Evolutionary conservation across 2,329 filamentous ascomycete genomes (phyloP).

Genomic region (Talaromyces sp.): DNA sequence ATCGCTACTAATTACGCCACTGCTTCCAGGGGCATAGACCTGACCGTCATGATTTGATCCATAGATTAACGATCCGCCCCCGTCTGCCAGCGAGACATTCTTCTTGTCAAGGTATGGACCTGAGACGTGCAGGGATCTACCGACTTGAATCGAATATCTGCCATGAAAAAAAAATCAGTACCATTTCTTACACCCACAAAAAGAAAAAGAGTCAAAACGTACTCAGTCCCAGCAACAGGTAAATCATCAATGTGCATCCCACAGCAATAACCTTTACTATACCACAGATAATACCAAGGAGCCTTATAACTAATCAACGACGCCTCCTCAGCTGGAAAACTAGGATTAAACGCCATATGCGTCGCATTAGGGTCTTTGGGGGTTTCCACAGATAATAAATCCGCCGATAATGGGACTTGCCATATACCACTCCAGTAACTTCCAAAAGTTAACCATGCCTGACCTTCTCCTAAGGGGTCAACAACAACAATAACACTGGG

Average conservation of each 20-base stretch:
- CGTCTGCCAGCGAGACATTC: conserved; percentile 23
- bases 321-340: conserved; percentile 26
- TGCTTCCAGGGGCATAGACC: conserved; percentile 37
- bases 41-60: conserved; percentile 32
- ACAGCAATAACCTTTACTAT: conserved; percentile 37
- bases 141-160: conserved; percentile 33
- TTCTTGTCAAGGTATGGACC: conserved; percentile 34
- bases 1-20: conserved; percentile 28
- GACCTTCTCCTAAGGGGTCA: too few species aligned
- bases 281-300: conserved; percentile 38
- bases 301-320: conserved; percentile 32
- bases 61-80: conserved; percentile 33
- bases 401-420: conserved; percentile 48
- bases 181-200: neutral
- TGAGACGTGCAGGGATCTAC: conserved; percentile 27
- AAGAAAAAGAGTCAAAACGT: neutral
- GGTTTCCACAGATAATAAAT: conserved; percentile 23
- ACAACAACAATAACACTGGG: conserved; percentile 48
- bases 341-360: conserved; percentile 24
- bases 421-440: conserved; percentile 65
- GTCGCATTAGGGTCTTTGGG: conserved; percentile 21
- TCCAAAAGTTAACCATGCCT: conserved; percentile 56
- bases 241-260: conserved; percentile 22
- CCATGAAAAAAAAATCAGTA: neutral
- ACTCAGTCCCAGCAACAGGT: conserved; percentile 19